Conservation (phyloP, 202 grass and related monocot species). For the Brachypodium distachyon region DNA sequence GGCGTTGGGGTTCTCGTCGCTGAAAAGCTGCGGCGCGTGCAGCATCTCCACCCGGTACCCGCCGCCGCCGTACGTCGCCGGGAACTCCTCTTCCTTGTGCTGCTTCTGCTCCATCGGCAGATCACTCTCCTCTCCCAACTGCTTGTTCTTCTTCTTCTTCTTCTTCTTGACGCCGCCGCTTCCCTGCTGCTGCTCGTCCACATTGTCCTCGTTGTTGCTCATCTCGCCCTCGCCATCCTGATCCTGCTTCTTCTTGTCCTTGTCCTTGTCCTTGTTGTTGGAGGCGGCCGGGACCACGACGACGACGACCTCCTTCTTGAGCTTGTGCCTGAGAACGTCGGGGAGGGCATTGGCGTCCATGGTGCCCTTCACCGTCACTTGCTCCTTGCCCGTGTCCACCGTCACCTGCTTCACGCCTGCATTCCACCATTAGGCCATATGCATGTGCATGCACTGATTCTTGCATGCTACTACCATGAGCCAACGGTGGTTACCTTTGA, state of each 20-base stretch:
- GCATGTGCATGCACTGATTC: not conserved
- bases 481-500: conserved; percentile 29
- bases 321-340: conserved; percentile 9
- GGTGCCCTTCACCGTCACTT: conserved; percentile 35
- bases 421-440: not conserved
- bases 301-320: conserved; percentile 23
- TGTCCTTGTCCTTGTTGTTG: conserved; percentile 9
- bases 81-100: not conserved
- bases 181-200: not conserved
- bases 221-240: not conserved
- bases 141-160: not conserved
- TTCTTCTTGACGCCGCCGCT: not conserved
- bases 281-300: not conserved
- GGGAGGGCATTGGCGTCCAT: conserved; percentile 38
- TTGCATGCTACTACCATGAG: no score
- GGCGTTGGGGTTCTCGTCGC: conserved; percentile 71
- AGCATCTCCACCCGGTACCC: conserved; percentile 38
- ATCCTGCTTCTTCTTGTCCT: conserved; percentile 7
- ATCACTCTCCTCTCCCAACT: not conserved
- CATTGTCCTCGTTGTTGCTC: not conserved
- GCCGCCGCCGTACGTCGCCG: not conserved
- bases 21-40: conserved; percentile 42
- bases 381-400: conserved; percentile 21
- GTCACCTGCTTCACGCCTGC: conserved; percentile 30
- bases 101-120: not conserved